Base-by-base conservation (phyloP, 371 early-diverging fungal species). In the Polyrhizophydium stewartii region DNA sequence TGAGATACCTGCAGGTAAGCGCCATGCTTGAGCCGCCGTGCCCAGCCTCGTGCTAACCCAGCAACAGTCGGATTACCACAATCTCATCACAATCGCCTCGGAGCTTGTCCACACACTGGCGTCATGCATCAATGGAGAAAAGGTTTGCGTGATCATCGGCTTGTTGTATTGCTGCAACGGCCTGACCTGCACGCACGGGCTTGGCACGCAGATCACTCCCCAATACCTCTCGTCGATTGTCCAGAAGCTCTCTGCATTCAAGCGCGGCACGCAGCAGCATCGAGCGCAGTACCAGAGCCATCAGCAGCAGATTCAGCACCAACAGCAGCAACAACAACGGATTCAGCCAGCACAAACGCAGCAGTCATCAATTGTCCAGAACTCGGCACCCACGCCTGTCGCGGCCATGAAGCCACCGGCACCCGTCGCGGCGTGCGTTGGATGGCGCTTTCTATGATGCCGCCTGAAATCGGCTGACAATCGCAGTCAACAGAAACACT, bases 51-150 rank as follows among this genome's bases (percentile, higher is more conserved):
- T n/a, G n/a, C n/a, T n/a, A n/a, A n/a, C n/a, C n/a, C 6, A 50
- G 19, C 30, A 58, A 21, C 64, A 82, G 65, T 60, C 40, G 17
- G 82, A 78, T 51, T 76, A 79, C 59, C 82, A 82, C 50, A 77
- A 72, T 59, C 56, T 79, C 28, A 72, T 82, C 9, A 62, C 76
- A n/a, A 75, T 82, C 24, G 74, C 82, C 2, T 68, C 71, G 7
- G 82, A 82, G 59, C 71, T 82, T 33, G 79, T 80, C 1, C 76
- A 74, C 38, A 72, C 78, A 5, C 61, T 82, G 1, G 77, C 77
- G 17, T 63, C 73, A 0, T 68, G 70, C 25, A 70, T 82, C 35
- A 76, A 70, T 46, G 77, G 78, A 2, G 73, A 76, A 53, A 67
- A 59, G 70, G 72, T 75, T 59, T 3, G 51, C 19, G 7, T 51